Conservation (phyloP, 2,329 filamentous ascomycete genomes). For the Sarocladium strictum region DNA sequence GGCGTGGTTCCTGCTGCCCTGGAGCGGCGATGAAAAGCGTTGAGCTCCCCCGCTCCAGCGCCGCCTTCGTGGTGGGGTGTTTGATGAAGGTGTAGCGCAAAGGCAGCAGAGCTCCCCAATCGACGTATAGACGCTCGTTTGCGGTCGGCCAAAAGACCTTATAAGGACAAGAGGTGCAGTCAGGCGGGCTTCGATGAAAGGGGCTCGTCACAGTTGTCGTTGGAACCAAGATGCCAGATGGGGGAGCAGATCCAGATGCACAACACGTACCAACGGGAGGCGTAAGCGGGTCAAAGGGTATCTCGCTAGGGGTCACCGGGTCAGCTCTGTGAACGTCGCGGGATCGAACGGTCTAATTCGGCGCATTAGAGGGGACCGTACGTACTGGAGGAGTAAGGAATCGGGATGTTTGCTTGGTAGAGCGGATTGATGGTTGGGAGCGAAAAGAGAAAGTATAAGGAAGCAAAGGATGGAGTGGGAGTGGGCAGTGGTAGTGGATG, state of each 20-base stretch:
- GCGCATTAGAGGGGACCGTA: neutral
- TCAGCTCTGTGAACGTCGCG: neutral
- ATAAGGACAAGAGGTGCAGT: neutral
- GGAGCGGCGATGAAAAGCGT: neutral
- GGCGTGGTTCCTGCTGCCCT: neutral
- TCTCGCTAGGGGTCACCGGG: neutral
- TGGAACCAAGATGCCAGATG: neutral
- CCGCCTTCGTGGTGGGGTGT: constrained; percentile 3
- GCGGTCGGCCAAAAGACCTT: neutral
- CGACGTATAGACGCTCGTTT: neutral
- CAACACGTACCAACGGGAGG: constrained; percentile 7
- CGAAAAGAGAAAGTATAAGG: constrained; percentile 9
- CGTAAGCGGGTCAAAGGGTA: constrained; percentile 8
- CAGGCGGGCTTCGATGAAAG: neutral
- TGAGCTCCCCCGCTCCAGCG: constrained; percentile 8
- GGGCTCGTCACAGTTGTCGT: neutral
- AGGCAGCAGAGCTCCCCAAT: neutral
- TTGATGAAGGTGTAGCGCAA: constrained; percentile 7
- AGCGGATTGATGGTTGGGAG: constrained; percentile 7
- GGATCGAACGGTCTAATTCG: neutral
- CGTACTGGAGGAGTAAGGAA: neutral
- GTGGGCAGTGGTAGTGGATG: constrained; percentile 8
- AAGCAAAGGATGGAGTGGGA: constrained; percentile 9
- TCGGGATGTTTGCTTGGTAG: neutral
- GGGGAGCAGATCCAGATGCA: constrained; percentile 1